A percentile compares a stretch with the other conserved stretches of the same genome.
Conservation (phyloP, 495 filamentous ascomycete genomes). For the Penicillium lividum region DNA sequence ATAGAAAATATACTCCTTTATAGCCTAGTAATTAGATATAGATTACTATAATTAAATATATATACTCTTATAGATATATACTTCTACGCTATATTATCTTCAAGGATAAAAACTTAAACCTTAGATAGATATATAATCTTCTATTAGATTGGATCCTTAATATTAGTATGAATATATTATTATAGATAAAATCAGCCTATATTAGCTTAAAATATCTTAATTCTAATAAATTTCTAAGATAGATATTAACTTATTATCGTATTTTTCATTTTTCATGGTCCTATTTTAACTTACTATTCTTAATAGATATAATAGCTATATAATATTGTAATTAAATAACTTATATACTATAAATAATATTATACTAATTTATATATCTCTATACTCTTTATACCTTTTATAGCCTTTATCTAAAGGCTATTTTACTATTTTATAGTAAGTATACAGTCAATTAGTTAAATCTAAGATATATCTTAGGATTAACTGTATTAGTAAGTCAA, state of each 20-base stretch:
- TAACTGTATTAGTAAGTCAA: background rate
- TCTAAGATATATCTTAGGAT: constrained; percentile 10
- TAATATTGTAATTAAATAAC: background rate
- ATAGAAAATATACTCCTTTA: too few species aligned
- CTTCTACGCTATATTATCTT: too few species aligned
- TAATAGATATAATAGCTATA: background rate
- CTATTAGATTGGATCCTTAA: too few species aligned
- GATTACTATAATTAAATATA: too few species aligned
- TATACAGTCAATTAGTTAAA: background rate
- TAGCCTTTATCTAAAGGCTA: constrained; percentile 12
- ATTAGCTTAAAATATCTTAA: background rate
- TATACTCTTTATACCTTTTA: constrained; percentile 13
- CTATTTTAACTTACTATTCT: too few species aligned
- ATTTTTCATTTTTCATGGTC: too few species aligned
- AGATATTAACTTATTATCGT: background rate
- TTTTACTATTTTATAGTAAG: constrained; percentile 2
- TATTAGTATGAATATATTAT: too few species aligned
- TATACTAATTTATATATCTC: constrained; percentile 9
- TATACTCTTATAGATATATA: too few species aligned
- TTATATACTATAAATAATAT: constrained; percentile 1
- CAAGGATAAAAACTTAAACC: too few species aligned
- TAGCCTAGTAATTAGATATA: too few species aligned
- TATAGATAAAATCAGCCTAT: too few species aligned
- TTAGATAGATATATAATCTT: too few species aligned
- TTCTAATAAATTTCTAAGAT: background rate